Conservation (phyloP, 805 yeast genomes). For the Metschnikowia kofuensis region DNA sequence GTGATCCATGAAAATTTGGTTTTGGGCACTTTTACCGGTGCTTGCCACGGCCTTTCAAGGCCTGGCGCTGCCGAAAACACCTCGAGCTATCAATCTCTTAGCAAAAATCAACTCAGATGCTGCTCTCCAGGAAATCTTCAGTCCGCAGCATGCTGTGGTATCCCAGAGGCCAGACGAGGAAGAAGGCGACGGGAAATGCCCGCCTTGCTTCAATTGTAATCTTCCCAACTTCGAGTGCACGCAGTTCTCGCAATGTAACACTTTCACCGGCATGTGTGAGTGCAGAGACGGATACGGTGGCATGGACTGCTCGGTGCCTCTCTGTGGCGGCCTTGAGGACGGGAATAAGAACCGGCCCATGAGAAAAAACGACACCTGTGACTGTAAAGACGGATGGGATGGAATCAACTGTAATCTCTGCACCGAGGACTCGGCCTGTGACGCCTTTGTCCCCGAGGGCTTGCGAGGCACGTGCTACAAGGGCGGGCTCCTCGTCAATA, state of each 20-base stretch:
- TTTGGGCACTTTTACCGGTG: background rate
- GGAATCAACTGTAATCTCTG: slow-evolving; percentile 96
- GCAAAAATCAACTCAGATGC: slow-evolving; percentile 2
- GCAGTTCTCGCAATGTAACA: slow-evolving; percentile 87
- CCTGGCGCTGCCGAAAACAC: background rate
- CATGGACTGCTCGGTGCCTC: slow-evolving; percentile 81
- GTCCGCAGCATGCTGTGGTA: background rate
- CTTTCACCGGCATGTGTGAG: slow-evolving; percentile 85
- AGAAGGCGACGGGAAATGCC: slow-evolving; percentile 43
- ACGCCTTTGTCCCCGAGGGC: slow-evolving; percentile 83
- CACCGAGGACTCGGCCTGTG: slow-evolving; percentile 68
- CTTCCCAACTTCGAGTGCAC: slow-evolving; percentile 86
- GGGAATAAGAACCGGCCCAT: slow-evolving; percentile 63
- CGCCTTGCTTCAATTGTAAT: slow-evolving; percentile 94
- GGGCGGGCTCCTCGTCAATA: slow-evolving; percentile 77
- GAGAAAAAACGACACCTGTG: slow-evolving; percentile 56
- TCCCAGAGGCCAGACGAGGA: background rate
- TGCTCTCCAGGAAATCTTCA: slow-evolving; percentile 6
- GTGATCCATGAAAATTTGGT: background rate
- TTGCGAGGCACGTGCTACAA: slow-evolving; percentile 85
- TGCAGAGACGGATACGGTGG: slow-evolving; percentile 95
- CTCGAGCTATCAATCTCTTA: slow-evolving; percentile 1
- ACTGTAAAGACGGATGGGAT: slow-evolving; percentile 83
- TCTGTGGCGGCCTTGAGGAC: slow-evolving; percentile 76
- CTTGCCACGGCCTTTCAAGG: background rate